Percentiles rank a stretch among this genome's conserved stretches.
Evolutionary conservation across 164 flowering plant genomes (phyloP).

Genomic region (Santalum album): DNA sequence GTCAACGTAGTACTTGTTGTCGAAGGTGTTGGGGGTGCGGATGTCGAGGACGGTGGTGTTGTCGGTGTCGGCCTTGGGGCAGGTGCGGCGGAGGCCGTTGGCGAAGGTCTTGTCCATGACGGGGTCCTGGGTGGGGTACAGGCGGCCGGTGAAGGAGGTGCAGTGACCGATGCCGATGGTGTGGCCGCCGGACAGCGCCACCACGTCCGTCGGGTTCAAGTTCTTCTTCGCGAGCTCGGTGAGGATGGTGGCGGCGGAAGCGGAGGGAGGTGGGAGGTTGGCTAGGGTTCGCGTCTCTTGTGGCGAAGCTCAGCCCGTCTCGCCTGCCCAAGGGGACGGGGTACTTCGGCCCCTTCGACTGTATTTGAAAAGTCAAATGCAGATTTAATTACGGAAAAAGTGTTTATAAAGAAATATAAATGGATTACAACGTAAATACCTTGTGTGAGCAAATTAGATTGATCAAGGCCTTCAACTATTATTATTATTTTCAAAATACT

Average conservation of each 20-base stretch:
- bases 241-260: slow-evolving; percentile 20
- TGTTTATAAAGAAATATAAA: too few species aligned
- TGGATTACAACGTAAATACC: too few species aligned
- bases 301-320: slow-evolving; percentile 47
- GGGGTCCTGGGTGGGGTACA: slow-evolving; percentile 51
- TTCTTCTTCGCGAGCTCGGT: slow-evolving; percentile 22
- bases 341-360: slow-evolving; percentile 66
- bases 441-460: too few species aligned
- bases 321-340: slow-evolving; percentile 52
- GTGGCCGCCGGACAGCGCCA: slow-evolving; percentile 73
- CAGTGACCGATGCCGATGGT: slow-evolving; percentile 63
- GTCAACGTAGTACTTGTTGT: slow-evolving; percentile 61
- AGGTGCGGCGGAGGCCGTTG: slow-evolving; percentile 18
- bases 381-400: too few species aligned
- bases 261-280: slow-evolving; percentile 38
- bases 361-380: slow-evolving; percentile 4
- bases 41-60: slow-evolving; percentile 32
- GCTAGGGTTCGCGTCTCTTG: slow-evolving; percentile 22
- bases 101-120: slow-evolving; percentile 44
- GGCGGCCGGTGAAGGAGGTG: slow-evolving; percentile 39
- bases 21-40: slow-evolving; percentile 39
- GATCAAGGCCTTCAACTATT: too few species aligned
- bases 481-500: too few species aligned
- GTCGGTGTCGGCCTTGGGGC: slow-evolving; percentile 23
- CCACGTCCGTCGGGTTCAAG: slow-evolving; percentile 41